phyloP scores from a whole-genome alignment of 1,284 basidiomycete species.

The Apiotrichum montevideense region DNA sequence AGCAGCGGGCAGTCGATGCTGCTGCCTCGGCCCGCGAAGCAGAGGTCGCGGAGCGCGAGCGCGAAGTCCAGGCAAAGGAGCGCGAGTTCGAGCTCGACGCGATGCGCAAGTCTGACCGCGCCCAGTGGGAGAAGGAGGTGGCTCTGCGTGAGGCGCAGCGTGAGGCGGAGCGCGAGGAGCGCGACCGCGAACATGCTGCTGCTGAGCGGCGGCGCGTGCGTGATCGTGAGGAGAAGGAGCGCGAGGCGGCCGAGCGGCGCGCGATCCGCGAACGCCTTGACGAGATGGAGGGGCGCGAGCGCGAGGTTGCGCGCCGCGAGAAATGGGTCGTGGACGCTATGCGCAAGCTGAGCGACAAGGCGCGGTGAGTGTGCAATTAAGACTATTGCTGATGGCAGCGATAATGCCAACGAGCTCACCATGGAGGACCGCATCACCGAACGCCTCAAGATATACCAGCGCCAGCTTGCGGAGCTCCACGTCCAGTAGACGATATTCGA shows the following conservation, averaged over 20 bases:
- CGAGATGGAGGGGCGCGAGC: conserved; percentile 40
- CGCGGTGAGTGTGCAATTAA: conserved; percentile 23
- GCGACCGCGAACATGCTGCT: neutral
- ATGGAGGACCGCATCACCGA: conserved; percentile 43
- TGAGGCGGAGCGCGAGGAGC: neutral
- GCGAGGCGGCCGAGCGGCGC: conserved; percentile 13
- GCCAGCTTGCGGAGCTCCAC: conserved; percentile 22
- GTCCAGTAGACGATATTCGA: neutral
- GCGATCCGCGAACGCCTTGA: conserved; percentile 19
- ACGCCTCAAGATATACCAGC: conserved; percentile 37
- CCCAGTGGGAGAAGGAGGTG: neutral
- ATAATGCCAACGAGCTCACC: conserved; percentile 34
- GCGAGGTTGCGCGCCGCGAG: conserved; percentile 33
- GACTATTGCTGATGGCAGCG: conserved; percentile 12
- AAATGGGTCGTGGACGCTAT: conserved; percentile 43
- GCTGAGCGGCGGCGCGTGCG: neutral
- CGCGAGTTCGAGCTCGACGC: neutral
- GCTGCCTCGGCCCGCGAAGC: neutral
- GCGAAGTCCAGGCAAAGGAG: neutral
- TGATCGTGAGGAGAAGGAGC: neutral
- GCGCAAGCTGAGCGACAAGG: conserved; percentile 37
- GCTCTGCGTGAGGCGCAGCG: neutral
- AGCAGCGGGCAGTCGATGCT: too few relatives aligned
- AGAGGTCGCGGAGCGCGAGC: neutral
- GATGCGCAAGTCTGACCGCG: conserved; percentile 1